phyloP scores from a whole-genome alignment of 108 stramenopile species.

The Skeletonema marinoi region DNA sequence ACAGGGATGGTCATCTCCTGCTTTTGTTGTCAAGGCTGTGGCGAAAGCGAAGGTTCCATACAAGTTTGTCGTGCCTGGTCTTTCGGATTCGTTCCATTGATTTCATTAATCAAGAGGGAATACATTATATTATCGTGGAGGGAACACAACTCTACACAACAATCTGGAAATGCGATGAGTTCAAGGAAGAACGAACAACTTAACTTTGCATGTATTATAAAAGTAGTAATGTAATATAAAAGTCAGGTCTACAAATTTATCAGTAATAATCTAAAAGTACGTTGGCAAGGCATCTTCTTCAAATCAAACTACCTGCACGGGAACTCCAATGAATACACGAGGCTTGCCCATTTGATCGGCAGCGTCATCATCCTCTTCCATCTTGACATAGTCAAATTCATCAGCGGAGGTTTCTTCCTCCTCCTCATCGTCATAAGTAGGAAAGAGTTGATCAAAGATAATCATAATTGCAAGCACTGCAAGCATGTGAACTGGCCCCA shows the following conservation, averaged over 20 bases:
- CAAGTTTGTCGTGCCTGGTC: constrained; percentile 76
- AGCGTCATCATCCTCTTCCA: constrained; percentile 1
- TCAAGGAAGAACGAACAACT: neutral
- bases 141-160: no score
- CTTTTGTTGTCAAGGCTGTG: constrained; percentile 70
- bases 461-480: neutral
- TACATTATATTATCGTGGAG: neutral
- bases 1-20: constrained; percentile 71
- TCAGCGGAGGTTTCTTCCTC: neutral
- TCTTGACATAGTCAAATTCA: neutral
- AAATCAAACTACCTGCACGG: constrained; percentile 28
- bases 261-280: constrained; percentile 2
- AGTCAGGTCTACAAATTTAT: neutral
- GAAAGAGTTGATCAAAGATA: neutral
- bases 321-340: constrained; percentile 34
- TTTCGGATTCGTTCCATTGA: neutral
- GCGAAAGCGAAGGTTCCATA: constrained; percentile 75
- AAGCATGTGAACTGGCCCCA: neutral
- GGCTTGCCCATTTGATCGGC: neutral
- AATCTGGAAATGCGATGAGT: neutral
- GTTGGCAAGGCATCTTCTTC: neutral
- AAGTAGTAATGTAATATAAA: neutral
- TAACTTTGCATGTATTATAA: neutral
- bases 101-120: neutral
- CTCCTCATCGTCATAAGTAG: neutral